Evolutionary conservation across 306 rosid genomes (phyloP).

Genomic region (Herpetospermum pedunculosum): DNA sequence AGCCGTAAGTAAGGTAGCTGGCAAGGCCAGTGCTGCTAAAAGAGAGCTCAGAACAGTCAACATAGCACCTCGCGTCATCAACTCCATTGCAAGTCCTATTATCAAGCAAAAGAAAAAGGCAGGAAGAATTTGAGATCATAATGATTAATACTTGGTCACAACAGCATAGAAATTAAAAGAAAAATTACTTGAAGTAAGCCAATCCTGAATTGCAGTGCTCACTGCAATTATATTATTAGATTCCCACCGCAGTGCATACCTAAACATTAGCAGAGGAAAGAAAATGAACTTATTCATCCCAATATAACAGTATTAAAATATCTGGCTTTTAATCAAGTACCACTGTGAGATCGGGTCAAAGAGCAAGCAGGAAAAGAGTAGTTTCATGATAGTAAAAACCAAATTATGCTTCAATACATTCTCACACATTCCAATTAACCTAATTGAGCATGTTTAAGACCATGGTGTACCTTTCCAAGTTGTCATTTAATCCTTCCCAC

Average conservation of each 20-base stretch:
- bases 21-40: constrained; percentile 37
- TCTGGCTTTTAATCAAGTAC: neutral
- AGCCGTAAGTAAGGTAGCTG: constrained; percentile 32
- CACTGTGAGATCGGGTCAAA: constrained; percentile 1
- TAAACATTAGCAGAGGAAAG: constrained; percentile 19
- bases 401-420: constrained; percentile 1
- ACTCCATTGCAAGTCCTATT: constrained; percentile 30
- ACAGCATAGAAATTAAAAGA: constrained; percentile 11
- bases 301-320: constrained; percentile 12
- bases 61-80: constrained; percentile 49
- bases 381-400: neutral
- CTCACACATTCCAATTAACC: neutral
- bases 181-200: constrained; percentile 43
- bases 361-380: constrained; percentile 7
- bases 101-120: constrained; percentile 1
- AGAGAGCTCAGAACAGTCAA: constrained; percentile 38
- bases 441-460: constrained; percentile 10
- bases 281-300: constrained; percentile 11
- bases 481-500: constrained; percentile 58
- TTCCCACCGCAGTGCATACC: constrained; percentile 47
- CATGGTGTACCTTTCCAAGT: constrained; percentile 54
- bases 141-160: neutral
- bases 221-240: constrained; percentile 42
- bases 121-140: constrained; percentile 3
- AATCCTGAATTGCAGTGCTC: constrained; percentile 48